These are phyloP conservation scores for Phaffia australis DNA, from an alignment of 768 basidiomycete species.

Conservation along the genomic window DNA sequence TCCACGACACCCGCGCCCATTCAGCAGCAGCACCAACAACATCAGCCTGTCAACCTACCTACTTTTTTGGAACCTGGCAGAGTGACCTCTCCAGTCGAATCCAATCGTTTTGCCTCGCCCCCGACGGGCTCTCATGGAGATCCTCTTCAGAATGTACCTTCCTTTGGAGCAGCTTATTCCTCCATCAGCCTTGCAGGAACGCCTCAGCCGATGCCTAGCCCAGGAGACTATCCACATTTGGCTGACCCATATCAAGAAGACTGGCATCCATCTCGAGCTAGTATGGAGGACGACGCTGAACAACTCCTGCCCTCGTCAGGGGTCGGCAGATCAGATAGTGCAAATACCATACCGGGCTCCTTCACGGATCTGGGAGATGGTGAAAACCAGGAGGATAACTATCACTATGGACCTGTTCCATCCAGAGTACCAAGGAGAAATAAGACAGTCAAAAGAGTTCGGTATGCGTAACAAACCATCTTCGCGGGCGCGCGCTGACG, in stretches of 20 bases:
- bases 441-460: constrained; percentile 23
- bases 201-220: too few species aligned
- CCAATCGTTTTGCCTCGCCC: too few species aligned
- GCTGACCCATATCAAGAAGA: constrained; percentile 8
- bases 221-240: too few species aligned
- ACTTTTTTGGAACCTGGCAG: too few species aligned
- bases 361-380: constrained; percentile 12
- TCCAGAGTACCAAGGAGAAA: constrained; percentile 23
- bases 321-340: not conserved
- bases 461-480: constrained; percentile 28
- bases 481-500: constrained; percentile 35
- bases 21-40: too few species aligned
- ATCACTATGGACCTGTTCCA: constrained; percentile 24
- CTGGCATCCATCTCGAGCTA: constrained; percentile 22
- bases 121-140: too few species aligned
- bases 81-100: too few species aligned
- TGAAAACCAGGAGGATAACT: constrained; percentile 14
- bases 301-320: constrained; percentile 7
- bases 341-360: not conserved
- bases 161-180: too few species aligned
- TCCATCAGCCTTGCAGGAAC: too few species aligned
- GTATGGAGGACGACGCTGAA: not conserved
- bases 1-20: too few species aligned
- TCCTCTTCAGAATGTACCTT: too few species aligned
- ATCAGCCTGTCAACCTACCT: too few species aligned